Base-by-base conservation (phyloP, 2,329 filamentous ascomycete genomes). In the Phialocephala subalpina region DNA sequence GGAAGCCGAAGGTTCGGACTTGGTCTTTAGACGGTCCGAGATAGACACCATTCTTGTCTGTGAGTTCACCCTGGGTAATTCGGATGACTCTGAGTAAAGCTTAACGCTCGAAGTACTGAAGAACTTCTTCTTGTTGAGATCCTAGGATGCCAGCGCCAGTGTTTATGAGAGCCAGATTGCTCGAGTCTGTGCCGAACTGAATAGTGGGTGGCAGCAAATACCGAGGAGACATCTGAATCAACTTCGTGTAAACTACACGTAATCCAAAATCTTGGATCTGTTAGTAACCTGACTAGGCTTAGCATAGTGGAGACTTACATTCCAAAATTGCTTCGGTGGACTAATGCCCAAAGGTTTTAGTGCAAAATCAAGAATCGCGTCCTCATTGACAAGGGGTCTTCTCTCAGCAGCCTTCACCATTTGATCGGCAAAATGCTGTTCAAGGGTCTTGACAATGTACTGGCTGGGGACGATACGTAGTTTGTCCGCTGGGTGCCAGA, bases 401-500 rank as follows among this genome's bases (percentile, higher is more conserved):
- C 29, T 58, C 20, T 12, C 27, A 18, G 58, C 52, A 6, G 1
- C 8, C 3, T 55, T 47, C 12, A 65, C n/a, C 63, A 64, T 64
- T 6, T 53, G 6, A 6, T 33, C 18, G 1, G 53, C 45, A 36
- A 27, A 60, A 12, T 20, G 29, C 1, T 11, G 22, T 3, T 47
- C 18, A 7, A 64, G 20, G 3, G 27, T 60, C 20, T 57, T 36
- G 12, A 45, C 33, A 47, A 59, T 60, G 22, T 53, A 35, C 49
- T 68, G 63, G 59, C 62, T 58, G 14, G 52, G 59, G 6, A 63
- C 27, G 16, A 68, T 68, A 1, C 20, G 45, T 2, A 68, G 36
- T 14, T 63, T 25, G 9, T 60, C 40, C 1, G 66, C 66, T n/a
- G 66, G 66, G 16, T 68, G 65, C 63, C 57, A 68, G 8, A 61